Percentiles rank a stretch among this genome's conserved stretches.
Conservation (phyloP, 1,284 basidiomycete species). For the Trichosporon sp. region DNA sequence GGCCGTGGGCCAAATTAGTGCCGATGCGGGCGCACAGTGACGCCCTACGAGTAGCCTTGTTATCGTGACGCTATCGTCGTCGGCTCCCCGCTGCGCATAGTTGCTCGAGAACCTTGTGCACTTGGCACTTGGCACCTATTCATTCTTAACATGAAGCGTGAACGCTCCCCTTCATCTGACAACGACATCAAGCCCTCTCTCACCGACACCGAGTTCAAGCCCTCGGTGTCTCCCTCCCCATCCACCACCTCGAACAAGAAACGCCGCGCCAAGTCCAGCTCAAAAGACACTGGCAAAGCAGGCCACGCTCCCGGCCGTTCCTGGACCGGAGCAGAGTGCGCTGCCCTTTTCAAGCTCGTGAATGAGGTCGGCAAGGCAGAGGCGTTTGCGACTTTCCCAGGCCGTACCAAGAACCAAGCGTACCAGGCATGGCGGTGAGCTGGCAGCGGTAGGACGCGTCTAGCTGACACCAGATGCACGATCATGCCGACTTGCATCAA, state of each 20-base stretch:
- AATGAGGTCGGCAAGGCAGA: neutral
- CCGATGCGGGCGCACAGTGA: too few relatives aligned
- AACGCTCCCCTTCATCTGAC: neutral
- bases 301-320: neutral
- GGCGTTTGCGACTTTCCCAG: neutral
- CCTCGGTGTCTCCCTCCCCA: neutral
- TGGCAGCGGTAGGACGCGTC: neutral
- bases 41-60: too few relatives aligned
- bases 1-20: too few relatives aligned
- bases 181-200: neutral
- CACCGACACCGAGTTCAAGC: neutral
- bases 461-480: neutral
- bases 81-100: neutral
- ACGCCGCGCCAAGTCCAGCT: neutral
- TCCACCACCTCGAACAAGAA: neutral
- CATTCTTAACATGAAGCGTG: neutral
- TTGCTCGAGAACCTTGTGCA: neutral
- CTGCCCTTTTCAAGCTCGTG: slow-evolving; percentile 8
- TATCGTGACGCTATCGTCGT: neutral
- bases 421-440: slow-evolving; percentile 13
- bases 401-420: slow-evolving; percentile 11
- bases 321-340: slow-evolving; percentile 7
- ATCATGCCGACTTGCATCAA: neutral
- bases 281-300: neutral
- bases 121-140: neutral